phyloP scores from a whole-genome alignment of 2,329 filamentous ascomycete genomes.

The Phyllosticta citrichinensis region DNA sequence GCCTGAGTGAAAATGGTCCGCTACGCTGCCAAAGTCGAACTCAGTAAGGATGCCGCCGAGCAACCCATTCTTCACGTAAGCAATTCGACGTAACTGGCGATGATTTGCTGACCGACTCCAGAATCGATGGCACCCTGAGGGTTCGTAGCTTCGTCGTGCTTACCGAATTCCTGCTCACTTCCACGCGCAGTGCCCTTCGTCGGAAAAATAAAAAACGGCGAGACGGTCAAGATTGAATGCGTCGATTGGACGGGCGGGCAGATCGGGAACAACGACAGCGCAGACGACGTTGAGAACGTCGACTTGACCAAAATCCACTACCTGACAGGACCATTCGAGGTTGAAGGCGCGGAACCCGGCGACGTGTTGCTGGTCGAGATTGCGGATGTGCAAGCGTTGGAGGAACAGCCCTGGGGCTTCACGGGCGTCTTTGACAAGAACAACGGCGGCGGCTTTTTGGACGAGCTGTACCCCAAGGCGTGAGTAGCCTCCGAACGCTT shows the following conservation, averaged over 20 bases:
- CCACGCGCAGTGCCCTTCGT: conserved; percentile 56
- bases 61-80: conserved; percentile 62
- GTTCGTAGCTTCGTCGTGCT: conserved; percentile 37
- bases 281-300: conserved; percentile 78
- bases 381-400: conserved; percentile 81
- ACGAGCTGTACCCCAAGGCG: conserved; percentile 78
- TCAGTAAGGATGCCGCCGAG: conserved; percentile 60
- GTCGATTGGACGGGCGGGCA: conserved; percentile 69
- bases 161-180: background rate
- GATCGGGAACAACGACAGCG: conserved; percentile 78
- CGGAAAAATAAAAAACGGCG: conserved; percentile 66
- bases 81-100: conserved; percentile 8
- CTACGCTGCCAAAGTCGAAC: conserved; percentile 61
- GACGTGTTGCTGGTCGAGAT: conserved; percentile 83
- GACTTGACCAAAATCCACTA: conserved; percentile 82
- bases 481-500: conserved; percentile 30
- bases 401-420: conserved; percentile 83
- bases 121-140: conserved; percentile 92
- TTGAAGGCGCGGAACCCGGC: conserved; percentile 74
- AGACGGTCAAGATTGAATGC: conserved; percentile 90
- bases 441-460: conserved; percentile 82
- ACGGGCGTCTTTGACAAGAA: conserved; percentile 69
- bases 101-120: conserved; percentile 24
- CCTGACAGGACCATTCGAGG: conserved; percentile 78
- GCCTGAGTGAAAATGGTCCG: conserved; percentile 41